A percentile compares a stretch with the other conserved stretches of the same genome.
Conservation (phyloP, 1,139 yeast species). For the Yamadazyma kanchanaburiensis region DNA sequence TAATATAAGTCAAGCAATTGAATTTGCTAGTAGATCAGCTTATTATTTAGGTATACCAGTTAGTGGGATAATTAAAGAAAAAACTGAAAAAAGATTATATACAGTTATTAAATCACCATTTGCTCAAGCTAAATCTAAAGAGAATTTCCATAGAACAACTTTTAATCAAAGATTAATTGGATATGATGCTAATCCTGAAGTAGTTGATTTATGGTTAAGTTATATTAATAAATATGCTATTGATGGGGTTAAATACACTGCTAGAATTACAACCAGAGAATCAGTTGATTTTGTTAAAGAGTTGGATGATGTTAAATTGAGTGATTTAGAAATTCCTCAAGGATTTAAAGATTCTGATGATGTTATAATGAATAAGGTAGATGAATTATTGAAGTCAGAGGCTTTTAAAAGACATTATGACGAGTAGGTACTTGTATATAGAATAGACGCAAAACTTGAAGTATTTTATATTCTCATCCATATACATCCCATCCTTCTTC, state of each 20-base stretch:
- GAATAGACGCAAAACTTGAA: constrained; percentile 13
- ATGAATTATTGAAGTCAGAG: constrained; percentile 58
- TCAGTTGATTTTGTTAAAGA: constrained; percentile 39
- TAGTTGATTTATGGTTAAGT: constrained; percentile 78
- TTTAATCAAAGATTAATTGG: constrained; percentile 70
- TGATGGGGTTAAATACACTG: constrained; percentile 80
- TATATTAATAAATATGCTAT: constrained; percentile 75
- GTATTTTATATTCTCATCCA: constrained; percentile 27
- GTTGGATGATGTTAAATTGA: constrained; percentile 25
- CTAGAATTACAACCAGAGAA: constrained; percentile 64
- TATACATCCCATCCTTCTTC: constrained; percentile 76
- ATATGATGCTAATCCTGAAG: constrained; percentile 84
- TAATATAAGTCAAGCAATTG: constrained; percentile 71
- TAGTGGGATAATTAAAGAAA: constrained; percentile 48
- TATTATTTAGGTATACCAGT: constrained; percentile 88
- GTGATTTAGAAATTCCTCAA: constrained; percentile 30
- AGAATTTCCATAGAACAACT: constrained; percentile 88
- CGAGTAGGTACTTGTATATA: no score
- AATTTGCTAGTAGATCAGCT: constrained; percentile 88
- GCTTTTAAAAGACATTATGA: constrained; percentile 54
- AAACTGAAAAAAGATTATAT: constrained; percentile 74
- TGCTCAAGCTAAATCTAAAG: constrained; percentile 91
- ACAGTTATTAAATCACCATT: constrained; percentile 93
- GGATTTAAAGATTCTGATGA: constrained; percentile 44
- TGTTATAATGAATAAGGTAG: constrained; percentile 68